These are phyloP conservation scores for Parasitella parasitica DNA, from an alignment of 371 early-diverging fungal species.

Conservation along the genomic window DNA sequence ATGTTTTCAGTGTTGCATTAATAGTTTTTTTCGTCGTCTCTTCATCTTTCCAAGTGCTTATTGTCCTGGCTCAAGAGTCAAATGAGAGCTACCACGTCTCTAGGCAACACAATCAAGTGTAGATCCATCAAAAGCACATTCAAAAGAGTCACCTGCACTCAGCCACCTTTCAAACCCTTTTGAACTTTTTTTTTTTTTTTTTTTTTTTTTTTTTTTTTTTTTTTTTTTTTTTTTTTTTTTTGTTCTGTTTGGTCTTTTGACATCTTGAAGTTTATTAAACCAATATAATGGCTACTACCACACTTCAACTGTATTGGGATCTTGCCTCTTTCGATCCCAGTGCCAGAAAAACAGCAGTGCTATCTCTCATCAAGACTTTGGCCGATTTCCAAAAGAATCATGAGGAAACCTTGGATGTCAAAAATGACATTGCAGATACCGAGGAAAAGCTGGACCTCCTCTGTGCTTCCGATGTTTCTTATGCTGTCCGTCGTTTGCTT, in stretches of 20 bases:
- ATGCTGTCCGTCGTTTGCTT: slow-evolving; percentile 86
- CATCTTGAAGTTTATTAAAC: slow-evolving; percentile 3
- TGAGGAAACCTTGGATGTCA: slow-evolving; percentile 30
- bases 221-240: background rate
- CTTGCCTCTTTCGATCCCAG: slow-evolving; percentile 64
- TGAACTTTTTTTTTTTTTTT: background rate
- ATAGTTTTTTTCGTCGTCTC: no score
- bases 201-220: background rate
- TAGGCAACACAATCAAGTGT: no score
- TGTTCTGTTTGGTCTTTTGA: background rate
- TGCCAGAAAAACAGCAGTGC: slow-evolving; percentile 55
- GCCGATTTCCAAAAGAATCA: slow-evolving; percentile 49
- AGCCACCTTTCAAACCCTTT: slow-evolving; percentile 2
- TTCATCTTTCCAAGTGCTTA: no score
- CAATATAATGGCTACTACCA: slow-evolving; percentile 32
- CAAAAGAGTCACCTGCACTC: background rate
- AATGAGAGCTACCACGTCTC: no score
- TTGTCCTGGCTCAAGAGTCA: no score
- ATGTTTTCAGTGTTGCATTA: no score
- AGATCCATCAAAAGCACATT: background rate
- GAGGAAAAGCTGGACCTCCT: slow-evolving; percentile 66
- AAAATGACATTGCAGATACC: slow-evolving; percentile 38
- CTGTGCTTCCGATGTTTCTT: slow-evolving; percentile 76
- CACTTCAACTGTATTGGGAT: slow-evolving; percentile 68
- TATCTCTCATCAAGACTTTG: slow-evolving; percentile 45